Evolutionary conservation across 306 rosid species (phyloP).

Genomic region (Corylus heterophylla): DNA sequence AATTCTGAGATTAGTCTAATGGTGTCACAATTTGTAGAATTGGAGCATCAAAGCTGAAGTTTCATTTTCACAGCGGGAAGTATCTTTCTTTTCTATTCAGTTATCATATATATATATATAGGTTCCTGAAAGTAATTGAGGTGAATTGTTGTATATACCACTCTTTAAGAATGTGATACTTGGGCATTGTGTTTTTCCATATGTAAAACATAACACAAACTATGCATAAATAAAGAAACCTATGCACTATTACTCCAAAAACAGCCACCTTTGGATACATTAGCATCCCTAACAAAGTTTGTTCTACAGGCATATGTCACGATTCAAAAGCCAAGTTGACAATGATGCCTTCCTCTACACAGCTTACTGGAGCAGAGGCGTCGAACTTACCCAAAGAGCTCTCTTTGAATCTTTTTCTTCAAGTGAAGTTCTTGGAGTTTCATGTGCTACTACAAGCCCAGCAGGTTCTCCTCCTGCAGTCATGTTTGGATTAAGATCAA

Average conservation of each 20-base stretch:
- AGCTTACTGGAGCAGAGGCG: slow-evolving; percentile 48
- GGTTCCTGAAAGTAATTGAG: not conserved
- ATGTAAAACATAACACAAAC: not conserved
- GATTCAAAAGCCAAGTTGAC: slow-evolving; percentile 22
- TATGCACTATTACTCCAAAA: not conserved
- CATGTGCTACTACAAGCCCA: slow-evolving; percentile 33
- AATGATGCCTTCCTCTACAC: slow-evolving; percentile 35
- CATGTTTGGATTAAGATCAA: slow-evolving; percentile 34
- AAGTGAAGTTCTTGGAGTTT: slow-evolving; percentile 25
- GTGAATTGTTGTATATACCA: not conserved
- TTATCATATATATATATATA: not conserved
- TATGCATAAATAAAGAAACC: not conserved
- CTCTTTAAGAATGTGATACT: not conserved
- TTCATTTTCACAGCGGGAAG: not conserved
- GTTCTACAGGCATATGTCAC: slow-evolving; percentile 14
- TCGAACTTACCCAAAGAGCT: slow-evolving; percentile 48
- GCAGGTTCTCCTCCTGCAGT: slow-evolving; percentile 37
- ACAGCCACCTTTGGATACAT: not conserved
- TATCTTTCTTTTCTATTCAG: not conserved
- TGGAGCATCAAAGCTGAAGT: not conserved
- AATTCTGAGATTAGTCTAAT: not conserved
- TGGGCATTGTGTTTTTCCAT: not conserved
- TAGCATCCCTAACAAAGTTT: slow-evolving; percentile 1
- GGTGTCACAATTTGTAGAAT: not conserved
- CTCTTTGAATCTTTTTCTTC: slow-evolving; percentile 46